These are phyloP conservation scores for Rutstroemia sp. DNA, from an alignment of 2,329 filamentous ascomycete species.

Conservation along the genomic window DNA sequence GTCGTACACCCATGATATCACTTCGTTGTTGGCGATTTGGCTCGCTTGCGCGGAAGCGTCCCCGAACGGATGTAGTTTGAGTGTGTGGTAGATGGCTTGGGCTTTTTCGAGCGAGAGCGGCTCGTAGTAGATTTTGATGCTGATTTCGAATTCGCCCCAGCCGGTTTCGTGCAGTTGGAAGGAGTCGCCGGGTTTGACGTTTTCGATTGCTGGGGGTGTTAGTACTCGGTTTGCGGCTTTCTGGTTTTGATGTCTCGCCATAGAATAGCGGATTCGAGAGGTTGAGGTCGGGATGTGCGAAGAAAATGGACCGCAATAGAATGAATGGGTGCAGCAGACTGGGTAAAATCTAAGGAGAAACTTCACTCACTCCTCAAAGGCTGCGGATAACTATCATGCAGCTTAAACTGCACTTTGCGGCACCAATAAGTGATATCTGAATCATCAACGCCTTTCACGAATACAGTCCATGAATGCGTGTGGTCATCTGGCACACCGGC, in stretches of 20 bases:
- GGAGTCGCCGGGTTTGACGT: slow-evolving; percentile 49
- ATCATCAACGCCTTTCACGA: slow-evolving; percentile 82
- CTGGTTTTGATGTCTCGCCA: too few species aligned
- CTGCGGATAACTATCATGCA: slow-evolving; percentile 95
- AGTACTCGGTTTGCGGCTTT: not conserved
- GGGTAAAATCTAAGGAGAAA: too few species aligned
- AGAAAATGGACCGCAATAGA: too few species aligned
- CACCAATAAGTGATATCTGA: slow-evolving; percentile 93
- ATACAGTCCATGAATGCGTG: slow-evolving; percentile 94
- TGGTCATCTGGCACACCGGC: slow-evolving; percentile 76
- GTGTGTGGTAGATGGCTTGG: slow-evolving; percentile 87
- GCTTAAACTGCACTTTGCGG: slow-evolving; percentile 94
- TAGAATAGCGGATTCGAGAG: too few species aligned
- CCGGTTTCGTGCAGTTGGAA: slow-evolving; percentile 89
- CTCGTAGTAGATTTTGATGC: slow-evolving; percentile 89
- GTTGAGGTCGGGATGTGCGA: too few species aligned
- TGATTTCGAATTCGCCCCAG: slow-evolving; percentile 97
- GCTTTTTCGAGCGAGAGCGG: slow-evolving; percentile 86
- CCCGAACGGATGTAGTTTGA: slow-evolving; percentile 87
- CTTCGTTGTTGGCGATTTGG: slow-evolving; percentile 51
- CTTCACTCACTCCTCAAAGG: slow-evolving; percentile 61
- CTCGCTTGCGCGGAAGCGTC: slow-evolving; percentile 62
- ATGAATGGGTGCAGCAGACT: too few species aligned
- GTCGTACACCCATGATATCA: slow-evolving; percentile 79
- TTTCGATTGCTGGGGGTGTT: slow-evolving; percentile 54